Conservation (phyloP, 768 basidiomycete species). For the Cystoderma amianthinum region DNA sequence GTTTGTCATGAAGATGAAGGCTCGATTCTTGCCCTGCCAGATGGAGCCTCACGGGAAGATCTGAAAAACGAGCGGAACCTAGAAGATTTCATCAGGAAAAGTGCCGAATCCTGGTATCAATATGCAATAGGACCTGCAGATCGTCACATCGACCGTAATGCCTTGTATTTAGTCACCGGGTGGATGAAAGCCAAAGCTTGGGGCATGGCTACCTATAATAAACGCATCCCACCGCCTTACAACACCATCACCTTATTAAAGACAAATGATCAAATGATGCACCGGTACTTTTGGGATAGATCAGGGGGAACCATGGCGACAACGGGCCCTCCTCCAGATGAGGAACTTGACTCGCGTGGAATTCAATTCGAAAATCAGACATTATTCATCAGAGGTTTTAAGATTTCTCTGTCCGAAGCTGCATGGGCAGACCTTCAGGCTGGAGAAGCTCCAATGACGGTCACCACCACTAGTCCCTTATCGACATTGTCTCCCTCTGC, state of each 20-base stretch:
- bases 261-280: not conserved
- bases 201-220: conserved; percentile 3
- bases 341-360: not conserved
- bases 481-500: too few species aligned
- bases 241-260: conserved; percentile 1
- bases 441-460: too few species aligned
- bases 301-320: not conserved
- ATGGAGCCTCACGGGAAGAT: conserved; percentile 6
- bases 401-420: conserved; percentile 5
- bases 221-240: not conserved
- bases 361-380: conserved; percentile 5
- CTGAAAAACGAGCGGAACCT: not conserved
- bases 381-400: conserved; percentile 9
- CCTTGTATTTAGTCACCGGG: conserved; percentile 7
- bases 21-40: conserved; percentile 7
- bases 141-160: not conserved
- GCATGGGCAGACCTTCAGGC: not conserved
- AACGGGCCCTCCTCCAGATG: not conserved
- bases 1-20: conserved; percentile 8
- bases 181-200: conserved; percentile 3
- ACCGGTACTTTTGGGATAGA: not conserved
- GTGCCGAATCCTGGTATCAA: conserved; percentile 1
- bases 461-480: too few species aligned
- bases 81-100: not conserved
- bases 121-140: not conserved